Percentiles rank a stretch among this genome's conserved stretches.
Conservation (phyloP, 345 rosid genomes). For the Camelina hispida region DNA sequence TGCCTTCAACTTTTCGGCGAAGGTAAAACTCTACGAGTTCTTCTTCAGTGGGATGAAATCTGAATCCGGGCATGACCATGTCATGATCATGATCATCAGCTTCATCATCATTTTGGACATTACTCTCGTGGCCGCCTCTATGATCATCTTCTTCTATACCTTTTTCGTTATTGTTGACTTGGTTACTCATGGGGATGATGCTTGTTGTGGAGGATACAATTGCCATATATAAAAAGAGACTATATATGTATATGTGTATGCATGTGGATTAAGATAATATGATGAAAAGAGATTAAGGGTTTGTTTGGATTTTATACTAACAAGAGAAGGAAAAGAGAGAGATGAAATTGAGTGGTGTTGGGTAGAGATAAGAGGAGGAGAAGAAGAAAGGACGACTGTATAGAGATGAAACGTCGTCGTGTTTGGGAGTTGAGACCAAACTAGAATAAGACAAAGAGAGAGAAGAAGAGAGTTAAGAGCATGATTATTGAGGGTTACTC, state of each 20-base stretch:
- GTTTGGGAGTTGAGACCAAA: constrained; percentile 28
- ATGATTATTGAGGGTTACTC: no score
- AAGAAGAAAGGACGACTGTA: constrained; percentile 40
- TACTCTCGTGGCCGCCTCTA: constrained; percentile 33
- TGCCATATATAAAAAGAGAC: constrained; percentile 55
- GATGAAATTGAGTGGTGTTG: constrained; percentile 47
- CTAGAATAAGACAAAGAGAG: constrained; percentile 40
- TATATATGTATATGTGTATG: constrained; percentile 36
- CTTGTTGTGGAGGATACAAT: constrained; percentile 66
- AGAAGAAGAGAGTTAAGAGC: constrained; percentile 32
- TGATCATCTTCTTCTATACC: constrained; percentile 38
- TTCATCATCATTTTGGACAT: constrained; percentile 35
- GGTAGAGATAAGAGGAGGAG: constrained; percentile 44
- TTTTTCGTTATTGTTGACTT: constrained; percentile 40
- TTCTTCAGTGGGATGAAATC: constrained; percentile 99
- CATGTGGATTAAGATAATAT: constrained; percentile 39
- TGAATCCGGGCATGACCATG: constrained; percentile 98
- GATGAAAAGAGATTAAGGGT: constrained; percentile 39
- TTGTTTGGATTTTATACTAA: constrained; percentile 43
- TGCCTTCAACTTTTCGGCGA: constrained; percentile 99
- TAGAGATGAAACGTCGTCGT: constrained; percentile 39
- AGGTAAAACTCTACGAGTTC: constrained; percentile 99
- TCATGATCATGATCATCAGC: constrained; percentile 87
- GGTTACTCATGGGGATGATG: constrained; percentile 46
- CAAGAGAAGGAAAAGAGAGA: constrained; percentile 33